Evolutionary conservation across 2,329 filamentous ascomycete genomes (phyloP), one percentile per base, ranked within the genome.

Genomic region (Xylariaceae sp.): DNA sequence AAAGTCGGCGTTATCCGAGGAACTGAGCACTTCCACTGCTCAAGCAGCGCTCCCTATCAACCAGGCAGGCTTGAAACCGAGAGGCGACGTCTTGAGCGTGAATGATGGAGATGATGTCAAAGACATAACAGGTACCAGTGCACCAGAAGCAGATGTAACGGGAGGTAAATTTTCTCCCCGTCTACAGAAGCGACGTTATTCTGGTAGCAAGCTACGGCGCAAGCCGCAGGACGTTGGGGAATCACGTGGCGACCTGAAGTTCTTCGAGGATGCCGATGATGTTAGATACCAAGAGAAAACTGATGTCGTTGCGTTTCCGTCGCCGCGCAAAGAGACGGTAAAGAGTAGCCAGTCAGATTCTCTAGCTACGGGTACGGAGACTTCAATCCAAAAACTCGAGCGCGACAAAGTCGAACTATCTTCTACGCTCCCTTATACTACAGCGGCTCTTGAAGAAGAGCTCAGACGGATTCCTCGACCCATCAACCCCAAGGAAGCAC

Each of bases 221-320:
- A 87, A 89, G 69, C 88, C 90, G 23, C 78, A 83, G 58, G 89
- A 91, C 63, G 88, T 96, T 5, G 82, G 81, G 15, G 83, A 87
- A 10, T 80, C 83, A 8, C 80, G 88, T 55, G 88, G 90, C n/a
- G 83, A 89, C 63, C 79, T 97, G n/a, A 87, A 96, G 72, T 96
- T 92, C 67, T 92, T 89, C 68, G 92, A 96, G 69, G 90, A 95
- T 67, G 90, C 93, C 34, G 91, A 92, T 18, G 93, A 95, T 69
- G 86, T 86, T 48, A 89, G 85, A 1, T 92, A 93, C 73, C 85
- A 86, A 65, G 88, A 88, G 62, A 88, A 90, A 65, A 81, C 83
- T 39, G 84, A 88, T 6, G 84, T 85, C 63, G 58, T 58, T 37
- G 35, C 58, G 58, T 70, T 69, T 10, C 62, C 66, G 30, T 63